Base-by-base conservation (phyloP, 176 grass and related monocot genomes). In the Carex pumila region DNA sequence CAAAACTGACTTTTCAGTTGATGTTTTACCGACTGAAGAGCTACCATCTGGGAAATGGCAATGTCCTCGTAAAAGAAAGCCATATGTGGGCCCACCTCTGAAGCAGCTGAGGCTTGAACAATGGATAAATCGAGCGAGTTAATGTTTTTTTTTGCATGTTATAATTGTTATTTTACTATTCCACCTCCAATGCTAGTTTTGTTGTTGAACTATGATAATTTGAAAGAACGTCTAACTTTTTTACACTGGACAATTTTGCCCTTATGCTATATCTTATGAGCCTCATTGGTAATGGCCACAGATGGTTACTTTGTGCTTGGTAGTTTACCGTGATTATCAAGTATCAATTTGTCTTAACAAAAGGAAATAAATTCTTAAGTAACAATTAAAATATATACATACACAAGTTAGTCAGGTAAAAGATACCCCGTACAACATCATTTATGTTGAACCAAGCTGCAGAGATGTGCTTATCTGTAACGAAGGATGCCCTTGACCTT, bases 61-160 rank as follows among this genome's bases (percentile, higher is more conserved):
- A 39, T 89, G 88, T 64, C 88, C 93, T 87, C 72, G 86, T 65
- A 92, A 90, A 84, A 81, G 81, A 18, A 94, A 90, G 70, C 90
- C 86, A 49, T 81, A 86, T 3, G 53, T 89, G 61, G 90, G 84
- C 25, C 90, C 88, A 66, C 90, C 86, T 18, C 19, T 94, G 85
- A 94, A 87, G 85, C 90, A 94, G 53, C 81, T 94, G 15, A 81
- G 88, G 4, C 79, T 94, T 79, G 93, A 85, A 45, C 88, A 79
- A 25, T 94, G 93, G 90, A 30, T 94, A 25, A 81, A 80, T 84
- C 86, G 82, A 25, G 3, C n/a, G 79, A 84, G 75, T n/a, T 92
- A 84, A 87, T 9, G 61, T 2, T 53, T 39, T 74, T 25, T 36
- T 72, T 73, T 29, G 19, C 19, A 74, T 74, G n/a, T 52, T 49